Conservation (phyloP, 805 yeast genomes). For the Wickerhamomyces canadensis region DNA sequence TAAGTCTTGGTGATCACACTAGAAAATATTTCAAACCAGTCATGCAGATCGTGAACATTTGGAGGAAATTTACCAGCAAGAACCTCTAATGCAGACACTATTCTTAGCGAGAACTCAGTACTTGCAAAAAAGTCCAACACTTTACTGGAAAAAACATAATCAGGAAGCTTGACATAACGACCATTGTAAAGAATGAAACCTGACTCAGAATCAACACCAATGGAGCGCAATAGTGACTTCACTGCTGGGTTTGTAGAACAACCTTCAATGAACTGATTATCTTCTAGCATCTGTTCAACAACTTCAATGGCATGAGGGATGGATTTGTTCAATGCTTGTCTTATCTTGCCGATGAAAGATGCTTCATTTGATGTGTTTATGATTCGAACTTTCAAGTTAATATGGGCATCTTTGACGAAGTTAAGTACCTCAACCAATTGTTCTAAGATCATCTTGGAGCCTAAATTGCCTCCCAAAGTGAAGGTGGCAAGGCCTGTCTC, state of each 20-base stretch:
- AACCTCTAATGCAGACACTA: slow-evolving; percentile 27
- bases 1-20: slow-evolving; percentile 40
- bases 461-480: slow-evolving; percentile 58
- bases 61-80: slow-evolving; percentile 16
- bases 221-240: slow-evolving; percentile 23
- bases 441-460: slow-evolving; percentile 27
- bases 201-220: slow-evolving; percentile 27
- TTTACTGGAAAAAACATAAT: slow-evolving; percentile 16
- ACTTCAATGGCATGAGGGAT: slow-evolving; percentile 11
- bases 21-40: slow-evolving; percentile 43
- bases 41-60: slow-evolving; percentile 21
- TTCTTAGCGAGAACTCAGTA: slow-evolving; percentile 43
- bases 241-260: slow-evolving; percentile 5
- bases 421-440: slow-evolving; percentile 39
- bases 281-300: slow-evolving; percentile 8
- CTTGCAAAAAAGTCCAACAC: slow-evolving; percentile 36
- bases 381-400: slow-evolving; percentile 33
- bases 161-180: slow-evolving; percentile 37
- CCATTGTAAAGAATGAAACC: slow-evolving; percentile 49
- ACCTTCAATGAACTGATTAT: slow-evolving; percentile 9
- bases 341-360: slow-evolving; percentile 15
- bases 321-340: slow-evolving; percentile 13
- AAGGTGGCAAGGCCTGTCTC: slow-evolving; percentile 30
- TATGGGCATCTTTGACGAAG: slow-evolving; percentile 19
- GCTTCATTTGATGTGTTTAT: slow-evolving; percentile 23